Evolutionary conservation across 1,284 basidiomycete species (phyloP).

Genomic region (Ceratobasidium sp.): DNA sequence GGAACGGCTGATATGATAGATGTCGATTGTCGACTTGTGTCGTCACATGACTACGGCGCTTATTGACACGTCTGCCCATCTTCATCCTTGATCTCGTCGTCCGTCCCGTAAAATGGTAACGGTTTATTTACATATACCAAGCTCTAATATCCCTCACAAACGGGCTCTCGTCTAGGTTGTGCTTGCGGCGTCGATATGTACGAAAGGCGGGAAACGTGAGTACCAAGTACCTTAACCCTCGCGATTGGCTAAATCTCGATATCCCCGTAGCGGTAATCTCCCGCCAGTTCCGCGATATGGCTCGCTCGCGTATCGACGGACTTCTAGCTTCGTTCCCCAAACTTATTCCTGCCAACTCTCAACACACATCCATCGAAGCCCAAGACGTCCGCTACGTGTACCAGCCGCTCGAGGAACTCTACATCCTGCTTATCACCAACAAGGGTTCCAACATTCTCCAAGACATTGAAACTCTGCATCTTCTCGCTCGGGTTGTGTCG

Average conservation of each 20-base stretch:
- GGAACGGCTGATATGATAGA: background rate
- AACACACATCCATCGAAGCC: conserved; percentile 97
- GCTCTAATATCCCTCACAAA: background rate
- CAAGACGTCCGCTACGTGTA: conserved; percentile 97
- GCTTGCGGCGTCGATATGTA: conserved; percentile 93
- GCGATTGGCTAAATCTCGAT: conserved; percentile 8
- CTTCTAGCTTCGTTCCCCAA: conserved; percentile 98
- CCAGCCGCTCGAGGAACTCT: conserved; percentile 97
- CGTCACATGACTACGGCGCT: conserved; percentile 22
- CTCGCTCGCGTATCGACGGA: conserved; percentile 92
- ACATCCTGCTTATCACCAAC: conserved; percentile 98
- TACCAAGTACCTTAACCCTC: conserved; percentile 53
- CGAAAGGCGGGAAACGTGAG: conserved; percentile 91
- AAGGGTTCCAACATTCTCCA: conserved; percentile 98
- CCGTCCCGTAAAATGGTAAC: background rate
- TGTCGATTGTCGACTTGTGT: background rate
- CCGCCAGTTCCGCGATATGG: conserved; percentile 96
- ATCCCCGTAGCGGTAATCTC: conserved; percentile 85
- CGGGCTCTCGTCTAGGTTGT: conserved; percentile 72
- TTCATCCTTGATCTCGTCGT: background rate
- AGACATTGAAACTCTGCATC: conserved; percentile 96
- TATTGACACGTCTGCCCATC: conserved; percentile 28
- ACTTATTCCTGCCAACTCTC: conserved; percentile 95
- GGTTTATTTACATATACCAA: too few species aligned
- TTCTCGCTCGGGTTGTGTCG: conserved; percentile 93